Evolutionary conservation across 768 basidiomycete genomes (phyloP), one percentile per base, ranked within the genome.

Genomic region (Tephrocybe sp.): DNA sequence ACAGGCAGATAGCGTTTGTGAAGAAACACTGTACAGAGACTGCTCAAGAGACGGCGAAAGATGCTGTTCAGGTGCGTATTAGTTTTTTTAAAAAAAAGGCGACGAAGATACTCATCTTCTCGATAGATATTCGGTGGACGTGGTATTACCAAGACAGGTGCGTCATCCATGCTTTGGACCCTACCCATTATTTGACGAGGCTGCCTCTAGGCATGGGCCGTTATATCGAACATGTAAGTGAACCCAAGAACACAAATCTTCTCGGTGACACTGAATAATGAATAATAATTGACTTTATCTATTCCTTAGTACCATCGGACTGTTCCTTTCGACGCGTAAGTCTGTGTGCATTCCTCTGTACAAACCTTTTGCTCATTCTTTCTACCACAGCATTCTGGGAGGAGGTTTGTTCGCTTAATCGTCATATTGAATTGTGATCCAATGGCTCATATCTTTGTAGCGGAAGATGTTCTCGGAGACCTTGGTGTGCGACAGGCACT

Each of bases 91-190:
- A 34, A 20, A 3, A 4, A 9, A 23, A 3, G 9, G n/a, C 15
- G 24, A 2, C 15, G 36, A 17, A 8, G 25, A n/a, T 28, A 15
- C 12, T 45, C 34, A 45, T 33, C 50, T 79, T 30, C 81, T 1
- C 75, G 17, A 2, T 77, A 84, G 69, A 81, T 93, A 55, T 93
- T 92, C 57, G 90, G 90, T 58, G 92, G 91, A 18, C 82, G 92
- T 46, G 91, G 88, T 24, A 80, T 94, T 49, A 93, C 92, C 4
- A 43, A 43, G 17, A 43, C 42, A 43, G 42, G 42, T 43, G 17
- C 17, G 12, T 23, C n/a, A n/a, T 41, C 24, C 20, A 41, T 5
- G 10, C 3, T n/a, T 20, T 18, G 8, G 14, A 4, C 2, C 9
- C 25, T 26, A 11, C 15, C 1, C 12, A 33, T 18, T 33, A 33